A percentile compares a stretch with the other conserved stretches of the same genome.
Conservation (phyloP, 371 early-diverging fungal genomes). For the Mucor plumbeus region DNA sequence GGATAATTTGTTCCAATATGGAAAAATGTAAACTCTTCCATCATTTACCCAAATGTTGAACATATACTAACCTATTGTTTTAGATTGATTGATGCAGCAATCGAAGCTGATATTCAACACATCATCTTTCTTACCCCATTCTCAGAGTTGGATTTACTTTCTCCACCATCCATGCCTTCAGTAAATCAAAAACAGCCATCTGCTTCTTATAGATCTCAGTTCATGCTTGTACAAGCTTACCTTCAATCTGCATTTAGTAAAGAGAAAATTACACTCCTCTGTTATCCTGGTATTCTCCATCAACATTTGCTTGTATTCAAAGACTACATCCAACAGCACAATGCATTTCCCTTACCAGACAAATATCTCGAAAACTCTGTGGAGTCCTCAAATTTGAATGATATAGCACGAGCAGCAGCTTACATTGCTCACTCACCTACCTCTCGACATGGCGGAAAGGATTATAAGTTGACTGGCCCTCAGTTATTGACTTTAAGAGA, state of each 20-base stretch:
- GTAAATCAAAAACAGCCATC: neutral
- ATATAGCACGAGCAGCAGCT: neutral
- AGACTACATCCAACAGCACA: neutral
- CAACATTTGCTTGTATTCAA: neutral
- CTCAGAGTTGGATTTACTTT: neutral
- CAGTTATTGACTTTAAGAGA: neutral
- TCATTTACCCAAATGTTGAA: too few species aligned
- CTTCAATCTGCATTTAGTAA: neutral
- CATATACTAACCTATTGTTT: too few species aligned
- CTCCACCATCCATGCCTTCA: neutral
- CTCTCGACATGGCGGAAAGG: neutral
- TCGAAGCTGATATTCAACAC: neutral
- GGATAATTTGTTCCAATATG: neutral
- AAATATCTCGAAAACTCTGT: neutral
- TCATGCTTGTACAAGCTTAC: neutral
- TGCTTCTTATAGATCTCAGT: neutral
- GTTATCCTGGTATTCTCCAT: neutral
- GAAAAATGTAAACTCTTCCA: neutral
- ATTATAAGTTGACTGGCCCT: neutral
- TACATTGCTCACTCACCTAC: neutral
- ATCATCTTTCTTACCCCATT: neutral
- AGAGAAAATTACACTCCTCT: neutral
- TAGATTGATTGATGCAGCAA: neutral
- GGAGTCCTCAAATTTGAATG: neutral
- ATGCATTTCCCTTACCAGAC: neutral